phyloP scores from a whole-genome alignment of 257 asterid genomes.

The Gynochthodes officinalis region DNA sequence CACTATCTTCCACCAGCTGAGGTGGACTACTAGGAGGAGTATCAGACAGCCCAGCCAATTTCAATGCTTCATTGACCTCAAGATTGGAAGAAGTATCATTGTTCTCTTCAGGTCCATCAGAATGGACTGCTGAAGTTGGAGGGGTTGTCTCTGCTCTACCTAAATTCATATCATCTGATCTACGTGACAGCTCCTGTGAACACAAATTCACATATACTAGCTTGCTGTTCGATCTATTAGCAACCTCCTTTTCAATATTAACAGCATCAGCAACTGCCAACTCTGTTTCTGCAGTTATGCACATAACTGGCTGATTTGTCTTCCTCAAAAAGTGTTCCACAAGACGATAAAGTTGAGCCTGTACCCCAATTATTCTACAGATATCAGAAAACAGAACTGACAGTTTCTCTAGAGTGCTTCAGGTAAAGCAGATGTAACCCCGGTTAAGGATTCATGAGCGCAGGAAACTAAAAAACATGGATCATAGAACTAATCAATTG shows the following conservation, averaged over 20 bases:
- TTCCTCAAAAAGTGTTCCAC: slow-evolving; percentile 80
- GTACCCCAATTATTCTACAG: slow-evolving; percentile 13
- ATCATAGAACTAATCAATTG: background rate
- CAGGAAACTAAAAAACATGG: background rate
- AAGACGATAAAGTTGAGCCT: slow-evolving; percentile 95
- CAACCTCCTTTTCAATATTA: slow-evolving; percentile 81
- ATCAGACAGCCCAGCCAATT: slow-evolving; percentile 82
- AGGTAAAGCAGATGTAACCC: background rate
- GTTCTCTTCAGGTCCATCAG: slow-evolving; percentile 35
- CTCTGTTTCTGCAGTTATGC: slow-evolving; percentile 84
- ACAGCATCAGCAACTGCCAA: slow-evolving; percentile 95
- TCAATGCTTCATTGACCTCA: slow-evolving; percentile 73
- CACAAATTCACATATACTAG: slow-evolving; percentile 83
- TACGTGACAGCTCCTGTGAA: slow-evolving; percentile 73
- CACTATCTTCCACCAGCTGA: slow-evolving; percentile 35
- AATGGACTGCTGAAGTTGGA: slow-evolving; percentile 34
- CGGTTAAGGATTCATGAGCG: background rate
- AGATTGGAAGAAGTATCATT: slow-evolving; percentile 35
- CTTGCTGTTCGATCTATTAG: slow-evolving; percentile 88
- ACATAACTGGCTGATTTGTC: slow-evolving; percentile 49
- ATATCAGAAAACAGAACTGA: background rate
- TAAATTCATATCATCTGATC: slow-evolving; percentile 40
- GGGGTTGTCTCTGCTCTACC: slow-evolving; percentile 37
- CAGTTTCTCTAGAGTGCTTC: background rate
- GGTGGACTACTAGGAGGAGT: slow-evolving; percentile 90